Evolutionary conservation across 768 basidiomycete species (phyloP).

Genomic region (Punctularia strigosozonata): DNA sequence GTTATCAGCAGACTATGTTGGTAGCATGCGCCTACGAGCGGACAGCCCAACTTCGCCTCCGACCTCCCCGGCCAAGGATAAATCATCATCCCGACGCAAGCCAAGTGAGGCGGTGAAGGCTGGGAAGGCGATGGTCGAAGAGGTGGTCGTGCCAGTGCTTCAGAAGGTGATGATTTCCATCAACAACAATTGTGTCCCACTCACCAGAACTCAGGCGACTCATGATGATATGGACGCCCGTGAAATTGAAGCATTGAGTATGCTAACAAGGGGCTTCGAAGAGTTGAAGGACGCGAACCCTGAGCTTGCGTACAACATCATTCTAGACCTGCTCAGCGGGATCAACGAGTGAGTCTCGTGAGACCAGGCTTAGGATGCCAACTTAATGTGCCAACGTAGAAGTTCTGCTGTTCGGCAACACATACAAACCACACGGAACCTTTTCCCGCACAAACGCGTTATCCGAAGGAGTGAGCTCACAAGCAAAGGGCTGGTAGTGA

Average conservation of each 20-base stretch:
- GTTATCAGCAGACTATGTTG: conserved; percentile 73
- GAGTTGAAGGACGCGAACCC: conserved; percentile 79
- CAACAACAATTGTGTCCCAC: not conserved
- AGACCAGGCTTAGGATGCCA: not conserved
- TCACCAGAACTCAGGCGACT: conserved; percentile 35
- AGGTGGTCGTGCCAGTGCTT: conserved; percentile 74
- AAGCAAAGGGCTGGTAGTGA: conserved; percentile 69
- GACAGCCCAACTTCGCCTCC: conserved; percentile 31
- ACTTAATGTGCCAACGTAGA: conserved; percentile 24
- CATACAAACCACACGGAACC: conserved; percentile 63
- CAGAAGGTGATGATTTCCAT: conserved; percentile 37
- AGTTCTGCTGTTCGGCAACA: conserved; percentile 71
- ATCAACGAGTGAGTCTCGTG: conserved; percentile 74
- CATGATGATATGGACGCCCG: conserved; percentile 79
- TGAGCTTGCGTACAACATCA: conserved; percentile 73
- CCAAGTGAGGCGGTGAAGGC: conserved; percentile 51
- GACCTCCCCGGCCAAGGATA: conserved; percentile 32
- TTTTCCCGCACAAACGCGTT: conserved; percentile 76
- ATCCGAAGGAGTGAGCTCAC: conserved; percentile 81
- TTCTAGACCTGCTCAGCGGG: conserved; percentile 82
- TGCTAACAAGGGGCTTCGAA: conserved; percentile 81
- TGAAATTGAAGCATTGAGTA: conserved; percentile 81
- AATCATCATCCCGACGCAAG: conserved; percentile 32
- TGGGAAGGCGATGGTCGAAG: conserved; percentile 62
- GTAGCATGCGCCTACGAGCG: conserved; percentile 49